Conservation (phyloP, 495 filamentous ascomycete genomes). For the Daldinia loculata region DNA sequence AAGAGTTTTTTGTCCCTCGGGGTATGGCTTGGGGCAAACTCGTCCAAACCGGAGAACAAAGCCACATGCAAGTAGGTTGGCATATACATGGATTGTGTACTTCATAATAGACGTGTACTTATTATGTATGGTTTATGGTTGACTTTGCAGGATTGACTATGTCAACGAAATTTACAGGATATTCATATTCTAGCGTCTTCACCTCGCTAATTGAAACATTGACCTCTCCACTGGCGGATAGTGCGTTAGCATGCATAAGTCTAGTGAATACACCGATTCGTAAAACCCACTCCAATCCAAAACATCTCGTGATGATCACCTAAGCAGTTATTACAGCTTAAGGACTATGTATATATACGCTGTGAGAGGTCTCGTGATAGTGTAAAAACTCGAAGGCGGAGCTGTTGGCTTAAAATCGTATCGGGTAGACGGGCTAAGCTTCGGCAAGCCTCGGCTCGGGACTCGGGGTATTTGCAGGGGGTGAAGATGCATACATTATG, state of each 20-base stretch:
- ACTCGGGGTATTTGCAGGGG: constrained; percentile 25
- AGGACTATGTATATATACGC: background rate
- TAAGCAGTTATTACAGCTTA: constrained; percentile 3
- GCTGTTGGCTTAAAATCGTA: constrained; percentile 5
- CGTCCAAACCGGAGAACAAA: background rate
- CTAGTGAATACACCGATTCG: background rate
- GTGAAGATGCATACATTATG: background rate
- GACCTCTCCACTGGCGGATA: background rate
- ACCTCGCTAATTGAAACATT: background rate
- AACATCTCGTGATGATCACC: background rate
- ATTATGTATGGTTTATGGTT: too few relatives aligned
- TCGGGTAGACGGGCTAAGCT: constrained; percentile 37
- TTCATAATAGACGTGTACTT: too few relatives aligned
- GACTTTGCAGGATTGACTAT: background rate
- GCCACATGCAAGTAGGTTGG: background rate
- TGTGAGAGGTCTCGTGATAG: constrained; percentile 28
- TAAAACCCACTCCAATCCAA: background rate
- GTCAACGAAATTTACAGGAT: background rate
- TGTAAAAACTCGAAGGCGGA: background rate
- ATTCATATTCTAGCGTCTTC: background rate
- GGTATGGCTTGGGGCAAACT: background rate
- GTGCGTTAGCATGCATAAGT: background rate
- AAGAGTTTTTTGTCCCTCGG: background rate
- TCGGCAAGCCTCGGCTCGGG: constrained; percentile 48
- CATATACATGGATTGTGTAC: too few relatives aligned